Percentiles rank a stretch among this genome's conserved stretches.
phyloP scores from a whole-genome alignment of 176 grass and related monocot species.

The Triticum turgidum region DNA sequence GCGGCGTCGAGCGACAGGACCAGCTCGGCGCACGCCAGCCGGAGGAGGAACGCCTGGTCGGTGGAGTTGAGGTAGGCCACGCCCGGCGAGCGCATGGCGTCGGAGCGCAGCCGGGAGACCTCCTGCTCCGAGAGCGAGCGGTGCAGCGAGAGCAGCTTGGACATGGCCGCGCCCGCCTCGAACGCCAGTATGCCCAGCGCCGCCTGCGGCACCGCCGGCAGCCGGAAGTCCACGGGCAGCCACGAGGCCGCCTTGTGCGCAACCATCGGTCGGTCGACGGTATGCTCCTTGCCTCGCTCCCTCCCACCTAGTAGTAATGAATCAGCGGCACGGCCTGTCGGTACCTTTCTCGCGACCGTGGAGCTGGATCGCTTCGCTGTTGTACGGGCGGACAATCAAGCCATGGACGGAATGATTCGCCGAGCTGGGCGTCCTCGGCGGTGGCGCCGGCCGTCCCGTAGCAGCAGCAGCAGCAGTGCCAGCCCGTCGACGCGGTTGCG shows the following conservation, averaged over 20 bases:
- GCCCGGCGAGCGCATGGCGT: conserved; percentile 75
- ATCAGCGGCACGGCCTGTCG: not conserved
- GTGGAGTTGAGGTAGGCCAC: conserved; percentile 85
- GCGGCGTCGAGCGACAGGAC: conserved; percentile 58
- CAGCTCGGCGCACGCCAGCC: conserved; percentile 77
- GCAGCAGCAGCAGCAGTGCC: not conserved
- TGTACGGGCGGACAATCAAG: conserved; percentile 29
- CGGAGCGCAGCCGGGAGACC: conserved; percentile 55
- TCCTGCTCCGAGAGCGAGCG: conserved; percentile 64
- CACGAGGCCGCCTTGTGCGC: conserved; percentile 46
- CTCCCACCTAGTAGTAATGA: not conserved
- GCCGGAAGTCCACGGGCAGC: conserved; percentile 46
- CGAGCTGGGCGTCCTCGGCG: conserved; percentile 1
- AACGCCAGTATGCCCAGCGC: conserved; percentile 83
- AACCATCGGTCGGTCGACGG: conserved; percentile 44
- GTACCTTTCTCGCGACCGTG: not conserved
- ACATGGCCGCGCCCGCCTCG: conserved; percentile 78
- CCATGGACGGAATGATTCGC: conserved; percentile 20
- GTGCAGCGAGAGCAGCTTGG: conserved; percentile 79
- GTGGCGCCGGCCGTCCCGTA: not conserved
- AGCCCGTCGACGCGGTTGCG: conserved; percentile 45
- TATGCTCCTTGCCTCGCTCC: not conserved
- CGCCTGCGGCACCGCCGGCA: conserved; percentile 41
- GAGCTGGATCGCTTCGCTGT: not conserved
- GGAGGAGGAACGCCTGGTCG: conserved; percentile 78